These are phyloP conservation scores for Geoglossum glabrum DNA, from an alignment of 495 filamentous ascomycete species.

Conservation along the genomic window DNA sequence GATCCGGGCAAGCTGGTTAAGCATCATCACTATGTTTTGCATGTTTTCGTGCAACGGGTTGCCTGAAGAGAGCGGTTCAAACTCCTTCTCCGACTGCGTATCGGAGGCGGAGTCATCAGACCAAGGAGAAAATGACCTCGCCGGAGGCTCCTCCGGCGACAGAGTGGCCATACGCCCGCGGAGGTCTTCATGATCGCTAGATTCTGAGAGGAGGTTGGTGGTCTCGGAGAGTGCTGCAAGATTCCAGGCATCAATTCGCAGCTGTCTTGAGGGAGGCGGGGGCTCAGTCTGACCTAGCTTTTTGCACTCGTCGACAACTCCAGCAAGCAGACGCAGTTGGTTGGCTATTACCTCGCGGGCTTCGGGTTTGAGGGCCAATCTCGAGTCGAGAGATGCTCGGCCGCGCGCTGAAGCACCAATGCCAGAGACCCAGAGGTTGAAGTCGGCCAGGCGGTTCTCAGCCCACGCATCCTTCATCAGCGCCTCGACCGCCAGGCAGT, in stretches of 20 bases:
- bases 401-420: constrained; percentile 7
- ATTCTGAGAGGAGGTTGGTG: too few relatives aligned
- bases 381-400: constrained; percentile 4
- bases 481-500: not conserved
- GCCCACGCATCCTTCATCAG: not conserved
- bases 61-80: too few relatives aligned
- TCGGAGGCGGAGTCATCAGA: too few relatives aligned
- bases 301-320: not conserved
- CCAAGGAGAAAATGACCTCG: too few relatives aligned
- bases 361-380: not conserved
- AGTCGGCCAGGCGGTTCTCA: constrained; percentile 12
- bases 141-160: too few relatives aligned
- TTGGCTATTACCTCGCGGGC: not conserved
- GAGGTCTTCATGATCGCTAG: too few relatives aligned
- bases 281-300: too few relatives aligned
- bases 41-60: not conserved
- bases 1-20: constrained; percentile 5
- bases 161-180: too few relatives aligned
- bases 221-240: too few relatives aligned
- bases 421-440: constrained; percentile 12
- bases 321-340: not conserved
- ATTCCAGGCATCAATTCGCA: too few relatives aligned
- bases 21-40: not conserved
- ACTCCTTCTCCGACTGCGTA: too few relatives aligned
- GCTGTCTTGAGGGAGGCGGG: too few relatives aligned